These are phyloP conservation scores for Ramaria sp. DNA, from an alignment of 768 basidiomycete genomes.

Conservation along the genomic window DNA sequence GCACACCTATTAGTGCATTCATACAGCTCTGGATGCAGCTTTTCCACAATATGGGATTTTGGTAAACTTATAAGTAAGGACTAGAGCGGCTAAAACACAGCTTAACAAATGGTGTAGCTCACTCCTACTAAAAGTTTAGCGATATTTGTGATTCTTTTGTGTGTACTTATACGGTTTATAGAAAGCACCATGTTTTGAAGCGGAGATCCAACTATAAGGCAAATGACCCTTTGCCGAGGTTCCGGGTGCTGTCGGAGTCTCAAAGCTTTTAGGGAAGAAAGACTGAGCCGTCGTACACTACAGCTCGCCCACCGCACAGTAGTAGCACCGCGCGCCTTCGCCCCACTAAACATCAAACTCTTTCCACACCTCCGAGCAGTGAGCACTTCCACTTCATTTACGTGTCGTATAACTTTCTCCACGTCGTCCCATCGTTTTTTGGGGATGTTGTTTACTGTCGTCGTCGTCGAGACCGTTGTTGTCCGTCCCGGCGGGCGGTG, in stretches of 20 bases:
- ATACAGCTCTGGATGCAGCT: too few relatives aligned
- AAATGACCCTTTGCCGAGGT: background rate
- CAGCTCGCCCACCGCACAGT: conserved; percentile 10
- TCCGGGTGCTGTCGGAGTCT: background rate
- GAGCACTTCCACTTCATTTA: conserved; percentile 3
- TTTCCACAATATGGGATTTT: too few relatives aligned
- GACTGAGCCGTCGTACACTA: conserved; percentile 6
- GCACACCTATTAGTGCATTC: too few relatives aligned
- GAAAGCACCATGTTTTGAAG: background rate
- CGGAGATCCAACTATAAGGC: background rate
- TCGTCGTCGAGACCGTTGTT: conserved; percentile 1
- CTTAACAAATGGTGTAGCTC: too few relatives aligned
- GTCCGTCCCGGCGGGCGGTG: conserved; percentile 1
- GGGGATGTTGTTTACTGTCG: background rate
- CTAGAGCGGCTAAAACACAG: too few relatives aligned
- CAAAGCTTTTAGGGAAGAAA: background rate
- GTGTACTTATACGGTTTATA: too few relatives aligned
- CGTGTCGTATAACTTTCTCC: conserved; percentile 9
- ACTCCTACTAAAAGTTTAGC: too few relatives aligned
- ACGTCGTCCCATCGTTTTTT: conserved; percentile 5
- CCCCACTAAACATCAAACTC: background rate
- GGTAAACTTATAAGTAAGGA: too few relatives aligned
- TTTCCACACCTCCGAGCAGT: background rate
- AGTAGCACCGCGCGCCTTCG: conserved; percentile 9
- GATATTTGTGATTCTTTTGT: too few relatives aligned